A percentile compares a stretch with the other conserved stretches of the same genome.
Evolutionary conservation across 2,329 filamentous ascomycete species (phyloP).

Genomic region (Sordariomycetes sp.): DNA sequence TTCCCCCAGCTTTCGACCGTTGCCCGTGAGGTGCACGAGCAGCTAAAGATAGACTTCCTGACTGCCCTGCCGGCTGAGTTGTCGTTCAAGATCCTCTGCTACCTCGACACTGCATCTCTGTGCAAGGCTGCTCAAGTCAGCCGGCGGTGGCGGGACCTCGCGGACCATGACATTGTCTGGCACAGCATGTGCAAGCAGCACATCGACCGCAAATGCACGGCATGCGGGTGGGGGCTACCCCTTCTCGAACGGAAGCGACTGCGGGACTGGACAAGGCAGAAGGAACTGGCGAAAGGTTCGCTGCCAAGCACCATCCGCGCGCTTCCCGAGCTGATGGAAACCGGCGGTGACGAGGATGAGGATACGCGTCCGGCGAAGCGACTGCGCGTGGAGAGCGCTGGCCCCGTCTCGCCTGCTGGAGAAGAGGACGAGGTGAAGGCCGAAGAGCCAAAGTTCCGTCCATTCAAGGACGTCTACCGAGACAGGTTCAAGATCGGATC

Average conservation of each 20-base stretch:
- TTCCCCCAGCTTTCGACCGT: slow-evolving; percentile 94
- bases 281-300: slow-evolving; percentile 42
- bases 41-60: slow-evolving; percentile 96
- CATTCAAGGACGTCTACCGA: slow-evolving; percentile 94
- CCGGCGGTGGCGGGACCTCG: slow-evolving; percentile 72
- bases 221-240: slow-evolving; percentile 91
- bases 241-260: slow-evolving; percentile 80
- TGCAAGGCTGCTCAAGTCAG: slow-evolving; percentile 96
- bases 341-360: slow-evolving; percentile 14
- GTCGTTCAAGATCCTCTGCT: slow-evolving; percentile 85
- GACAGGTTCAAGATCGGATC: slow-evolving; percentile 91
- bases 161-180: slow-evolving; percentile 98
- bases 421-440: slow-evolving; percentile 7
- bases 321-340: slow-evolving; percentile 9
- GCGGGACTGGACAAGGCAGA: slow-evolving; percentile 77
- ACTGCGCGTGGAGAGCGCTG: slow-evolving; percentile 14
- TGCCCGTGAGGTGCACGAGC: slow-evolving; percentile 79
- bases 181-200: slow-evolving; percentile 96
- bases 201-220: slow-evolving; percentile 85
- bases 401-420: background rate
- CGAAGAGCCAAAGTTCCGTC: slow-evolving; percentile 43
- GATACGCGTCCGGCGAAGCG: slow-evolving; percentile 23
- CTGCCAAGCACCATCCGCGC: background rate
- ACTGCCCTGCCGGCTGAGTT: slow-evolving; percentile 81
- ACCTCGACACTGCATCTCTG: slow-evolving; percentile 84